Conservation (phyloP, 78 protist species). For the Isochrysis galbana region DNA sequence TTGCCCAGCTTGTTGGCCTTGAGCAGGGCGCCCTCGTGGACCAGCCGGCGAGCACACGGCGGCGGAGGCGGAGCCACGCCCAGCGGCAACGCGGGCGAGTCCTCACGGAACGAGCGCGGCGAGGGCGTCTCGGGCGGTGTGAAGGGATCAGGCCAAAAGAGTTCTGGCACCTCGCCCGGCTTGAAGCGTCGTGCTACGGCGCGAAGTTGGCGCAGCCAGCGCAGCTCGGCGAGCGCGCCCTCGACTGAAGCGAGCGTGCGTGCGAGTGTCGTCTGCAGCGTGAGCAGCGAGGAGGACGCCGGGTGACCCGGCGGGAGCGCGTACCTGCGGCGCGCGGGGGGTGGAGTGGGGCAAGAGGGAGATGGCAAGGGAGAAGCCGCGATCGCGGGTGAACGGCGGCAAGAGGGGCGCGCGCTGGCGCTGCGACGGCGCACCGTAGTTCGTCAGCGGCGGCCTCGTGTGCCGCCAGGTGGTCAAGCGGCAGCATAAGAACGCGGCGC, state of each 20-base stretch:
- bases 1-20: background rate
- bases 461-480: too few relatives aligned
- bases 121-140: too few relatives aligned
- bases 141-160: background rate
- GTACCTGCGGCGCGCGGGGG: too few relatives aligned
- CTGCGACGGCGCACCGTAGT: too few relatives aligned
- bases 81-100: background rate
- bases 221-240: background rate
- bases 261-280: background rate
- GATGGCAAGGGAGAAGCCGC: too few relatives aligned
- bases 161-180: constrained; percentile 4
- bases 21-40: background rate
- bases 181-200: background rate
- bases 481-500: too few relatives aligned
- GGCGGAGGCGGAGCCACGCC: too few relatives aligned
- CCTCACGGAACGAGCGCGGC: background rate
- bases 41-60: too few relatives aligned
- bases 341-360: too few relatives aligned
- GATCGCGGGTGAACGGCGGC: too few relatives aligned
- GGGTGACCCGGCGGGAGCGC: background rate
- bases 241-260: background rate
- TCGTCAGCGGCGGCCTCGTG: too few relatives aligned
- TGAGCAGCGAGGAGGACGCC: background rate
- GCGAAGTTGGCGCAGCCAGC: background rate
- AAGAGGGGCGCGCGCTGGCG: too few relatives aligned